phyloP scores from a whole-genome alignment of 1,284 basidiomycete species.

The Puccinia horiana region DNA sequence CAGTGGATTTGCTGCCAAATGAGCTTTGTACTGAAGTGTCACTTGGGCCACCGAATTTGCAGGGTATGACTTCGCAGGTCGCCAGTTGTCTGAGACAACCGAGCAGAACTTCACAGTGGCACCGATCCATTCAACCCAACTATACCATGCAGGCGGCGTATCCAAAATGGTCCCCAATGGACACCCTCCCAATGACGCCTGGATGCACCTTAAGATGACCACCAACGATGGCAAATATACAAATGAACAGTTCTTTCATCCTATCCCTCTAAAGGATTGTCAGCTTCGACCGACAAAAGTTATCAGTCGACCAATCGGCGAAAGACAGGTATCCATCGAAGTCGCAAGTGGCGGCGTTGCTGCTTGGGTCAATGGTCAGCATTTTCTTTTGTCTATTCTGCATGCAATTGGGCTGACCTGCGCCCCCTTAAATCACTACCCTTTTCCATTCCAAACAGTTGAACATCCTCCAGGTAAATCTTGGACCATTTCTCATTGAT shows the following conservation, averaged over 20 bases:
- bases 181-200: conserved; percentile 62
- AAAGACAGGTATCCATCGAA: conserved; percentile 62
- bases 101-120: conserved; percentile 62
- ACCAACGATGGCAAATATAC: conserved; percentile 62
- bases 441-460: neutral
- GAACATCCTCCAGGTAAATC: conserved; percentile 41
- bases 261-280: conserved; percentile 63
- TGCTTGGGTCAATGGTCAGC: conserved; percentile 59
- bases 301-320: conserved; percentile 56
- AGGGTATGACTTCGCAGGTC: conserved; percentile 65
- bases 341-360: conserved; percentile 65
- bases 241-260: conserved; percentile 67
- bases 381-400: neutral
- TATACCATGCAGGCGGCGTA: conserved; percentile 58
- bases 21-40: neutral
- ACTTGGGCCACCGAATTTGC: neutral
- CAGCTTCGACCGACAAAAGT: conserved; percentile 64
- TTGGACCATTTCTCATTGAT: neutral
- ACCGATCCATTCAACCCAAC: conserved; percentile 64
- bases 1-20: neutral
- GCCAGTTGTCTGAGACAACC: conserved; percentile 59
- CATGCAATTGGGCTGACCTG: neutral
- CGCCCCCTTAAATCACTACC: neutral
- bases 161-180: conserved; percentile 58
- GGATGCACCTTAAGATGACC: conserved; percentile 64